These are phyloP conservation scores for Cladophialophora exuberans DNA, from an alignment of 2,329 filamentous ascomycete genomes.

Conservation along the genomic window DNA sequence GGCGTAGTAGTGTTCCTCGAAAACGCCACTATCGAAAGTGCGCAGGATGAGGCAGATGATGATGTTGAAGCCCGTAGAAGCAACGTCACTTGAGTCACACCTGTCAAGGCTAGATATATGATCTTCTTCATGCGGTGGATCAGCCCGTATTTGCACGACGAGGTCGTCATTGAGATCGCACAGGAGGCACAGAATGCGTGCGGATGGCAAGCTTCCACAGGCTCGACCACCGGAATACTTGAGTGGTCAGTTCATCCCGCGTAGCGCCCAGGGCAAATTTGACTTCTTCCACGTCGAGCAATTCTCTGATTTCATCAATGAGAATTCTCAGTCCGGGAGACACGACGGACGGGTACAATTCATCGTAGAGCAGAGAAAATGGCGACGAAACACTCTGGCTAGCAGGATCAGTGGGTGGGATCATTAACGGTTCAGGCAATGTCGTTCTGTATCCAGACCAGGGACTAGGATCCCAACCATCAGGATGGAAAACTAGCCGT, in stretches of 20 bases:
- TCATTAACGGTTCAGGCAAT: too few relatives aligned
- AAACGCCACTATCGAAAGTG: not conserved
- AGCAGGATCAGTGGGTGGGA: not conserved
- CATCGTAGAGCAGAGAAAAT: not conserved
- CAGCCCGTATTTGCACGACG: too few relatives aligned
- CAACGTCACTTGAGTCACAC: not conserved
- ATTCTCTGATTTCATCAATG: not conserved
- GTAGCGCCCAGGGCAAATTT: not conserved
- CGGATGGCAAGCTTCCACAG: slow-evolving; percentile 7
- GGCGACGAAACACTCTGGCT: not conserved
- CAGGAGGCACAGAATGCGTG: not conserved
- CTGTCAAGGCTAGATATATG: too few relatives aligned
- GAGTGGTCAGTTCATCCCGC: not conserved
- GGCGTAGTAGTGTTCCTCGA: not conserved
- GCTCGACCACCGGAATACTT: not conserved
- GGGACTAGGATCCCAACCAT: not conserved
- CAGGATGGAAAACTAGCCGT: not conserved
- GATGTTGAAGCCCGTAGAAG: not conserved
- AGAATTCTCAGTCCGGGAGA: not conserved
- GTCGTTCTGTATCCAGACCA: not conserved
- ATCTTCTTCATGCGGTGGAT: too few relatives aligned
- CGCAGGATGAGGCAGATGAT: not conserved
- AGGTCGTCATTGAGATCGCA: not conserved
- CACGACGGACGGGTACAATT: not conserved
- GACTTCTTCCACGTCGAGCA: not conserved